Base-by-base conservation (phyloP, 768 basidiomycete genomes). In the Lactarius indigo region DNA sequence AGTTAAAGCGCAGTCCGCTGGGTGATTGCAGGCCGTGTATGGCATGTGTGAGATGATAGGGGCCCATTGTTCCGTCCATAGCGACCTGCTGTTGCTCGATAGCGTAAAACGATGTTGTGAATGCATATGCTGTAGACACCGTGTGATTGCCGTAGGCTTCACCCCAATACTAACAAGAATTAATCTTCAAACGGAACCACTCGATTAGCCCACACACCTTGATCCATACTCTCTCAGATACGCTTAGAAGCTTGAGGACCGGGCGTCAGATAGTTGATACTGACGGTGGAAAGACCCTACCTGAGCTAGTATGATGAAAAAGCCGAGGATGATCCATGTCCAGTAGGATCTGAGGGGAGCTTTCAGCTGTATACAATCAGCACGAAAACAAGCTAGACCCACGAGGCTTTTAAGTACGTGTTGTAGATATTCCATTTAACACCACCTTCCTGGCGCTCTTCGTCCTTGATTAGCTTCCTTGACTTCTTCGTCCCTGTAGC, bases 391-490 rank as follows among this genome's bases (percentile, higher is more conserved):
- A 13, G 50, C 30, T 26, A 57, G 56, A 82, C 86, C 57, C 67
- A 90, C 87, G 89, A 88, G 20, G 87, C 89, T 74, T 85, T 81
- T 65, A 94, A 73, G 72, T 95, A 92, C 7, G 81, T 79, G 71
- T 80, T 80, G 72, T 85, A 85, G 31, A 83, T 82, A 15, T 78
- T 76, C 89, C 91, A 93, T 72, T 91, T 92, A 35, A 96, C 93
- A 42, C 88, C 86, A 0, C 94, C 94, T 1, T 82, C 82, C 68
- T 91, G 90, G 54, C 92, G 75, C 65, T 92, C 88, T 73, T 95
- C 92, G 57, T 94, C 92, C 73, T 92, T 87, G 64, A 94, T 76
- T 13, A 94, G 76, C 71, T 91, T 90, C 33, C 87, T 78, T 0
- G 90, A 88, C 68, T 86, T 90, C 77, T 87, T 92, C 13, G 69